phyloP scores from a whole-genome alignment of 2,329 filamentous ascomycete species.

The Sarocladium kiliense region DNA sequence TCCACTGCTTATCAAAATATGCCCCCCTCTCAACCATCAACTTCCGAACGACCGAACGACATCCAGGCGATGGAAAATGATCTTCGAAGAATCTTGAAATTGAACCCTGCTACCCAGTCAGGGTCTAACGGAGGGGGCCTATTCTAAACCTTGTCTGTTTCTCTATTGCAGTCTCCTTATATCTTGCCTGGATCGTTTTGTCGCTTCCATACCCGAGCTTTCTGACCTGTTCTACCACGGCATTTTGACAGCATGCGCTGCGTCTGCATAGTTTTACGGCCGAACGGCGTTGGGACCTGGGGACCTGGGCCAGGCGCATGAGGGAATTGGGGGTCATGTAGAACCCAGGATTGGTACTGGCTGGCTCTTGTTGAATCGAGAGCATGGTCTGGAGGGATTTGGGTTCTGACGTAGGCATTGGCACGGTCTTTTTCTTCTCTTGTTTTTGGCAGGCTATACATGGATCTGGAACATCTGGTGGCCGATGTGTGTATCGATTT shows the following conservation, averaged over 20 bases:
- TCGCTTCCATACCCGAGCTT: not conserved
- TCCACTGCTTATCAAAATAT: not conserved
- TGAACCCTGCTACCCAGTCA: slow-evolving; percentile 21
- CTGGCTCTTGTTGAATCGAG: no score
- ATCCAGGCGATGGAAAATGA: slow-evolving; percentile 48
- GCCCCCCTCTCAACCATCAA: slow-evolving; percentile 10
- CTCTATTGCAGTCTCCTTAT: not conserved
- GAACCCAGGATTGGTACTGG: not conserved
- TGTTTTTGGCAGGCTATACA: not conserved
- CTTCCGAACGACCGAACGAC: slow-evolving; percentile 19
- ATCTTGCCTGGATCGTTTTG: not conserved
- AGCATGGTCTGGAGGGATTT: not conserved
- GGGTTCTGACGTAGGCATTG: not conserved
- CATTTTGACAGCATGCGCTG: not conserved
- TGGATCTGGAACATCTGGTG: not conserved
- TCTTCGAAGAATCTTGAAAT: slow-evolving; percentile 48
- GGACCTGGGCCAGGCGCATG: not conserved
- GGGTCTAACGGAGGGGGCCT: not conserved
- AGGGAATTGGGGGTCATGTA: not conserved
- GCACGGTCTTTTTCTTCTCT: not conserved
- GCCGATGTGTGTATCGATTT: not conserved
- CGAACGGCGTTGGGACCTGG: not conserved
- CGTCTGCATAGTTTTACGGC: not conserved
- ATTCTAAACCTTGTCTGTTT: not conserved
- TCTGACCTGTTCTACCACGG: not conserved